Evolutionary conservation across 2,329 filamentous ascomycete species (phyloP).

Genomic region (Emmonsia crescens): DNA sequence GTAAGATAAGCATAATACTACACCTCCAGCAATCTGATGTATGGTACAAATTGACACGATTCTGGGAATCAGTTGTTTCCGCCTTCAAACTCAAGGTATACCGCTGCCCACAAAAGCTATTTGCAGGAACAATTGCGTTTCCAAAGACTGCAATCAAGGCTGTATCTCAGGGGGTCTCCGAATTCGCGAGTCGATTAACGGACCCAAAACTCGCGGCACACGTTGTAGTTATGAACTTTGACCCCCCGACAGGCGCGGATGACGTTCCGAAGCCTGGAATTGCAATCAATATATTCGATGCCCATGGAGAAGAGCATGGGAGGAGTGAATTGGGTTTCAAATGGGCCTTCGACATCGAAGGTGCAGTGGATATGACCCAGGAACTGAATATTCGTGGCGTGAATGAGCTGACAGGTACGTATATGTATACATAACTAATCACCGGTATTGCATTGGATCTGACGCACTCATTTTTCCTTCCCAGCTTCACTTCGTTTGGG

Average conservation of each 20-base stretch:
- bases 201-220: not conserved
- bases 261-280: not conserved
- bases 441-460: not conserved
- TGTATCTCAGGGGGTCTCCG: not conserved
- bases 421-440: not conserved
- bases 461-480: not conserved
- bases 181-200: not conserved
- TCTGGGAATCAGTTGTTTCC: not conserved
- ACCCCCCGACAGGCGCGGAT: not conserved
- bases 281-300: not conserved
- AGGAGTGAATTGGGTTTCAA: constrained; percentile 2
- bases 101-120: not conserved
- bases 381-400: not conserved
- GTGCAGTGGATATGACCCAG: not conserved
- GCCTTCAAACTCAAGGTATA: not conserved
- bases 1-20: constrained; percentile 1
- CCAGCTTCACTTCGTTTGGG: not conserved
- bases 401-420: not conserved
- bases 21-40: not conserved
- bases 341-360: constrained; percentile 2
- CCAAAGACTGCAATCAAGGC: not conserved
- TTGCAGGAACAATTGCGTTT: not conserved
- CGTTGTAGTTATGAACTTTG: not conserved
- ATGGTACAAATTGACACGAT: not conserved
- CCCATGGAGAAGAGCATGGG: constrained; percentile 1